Percentiles rank a stretch among this genome's conserved stretches.
phyloP scores from a whole-genome alignment of 2,329 filamentous ascomycete species.

The Atkinsonella texensis region DNA sequence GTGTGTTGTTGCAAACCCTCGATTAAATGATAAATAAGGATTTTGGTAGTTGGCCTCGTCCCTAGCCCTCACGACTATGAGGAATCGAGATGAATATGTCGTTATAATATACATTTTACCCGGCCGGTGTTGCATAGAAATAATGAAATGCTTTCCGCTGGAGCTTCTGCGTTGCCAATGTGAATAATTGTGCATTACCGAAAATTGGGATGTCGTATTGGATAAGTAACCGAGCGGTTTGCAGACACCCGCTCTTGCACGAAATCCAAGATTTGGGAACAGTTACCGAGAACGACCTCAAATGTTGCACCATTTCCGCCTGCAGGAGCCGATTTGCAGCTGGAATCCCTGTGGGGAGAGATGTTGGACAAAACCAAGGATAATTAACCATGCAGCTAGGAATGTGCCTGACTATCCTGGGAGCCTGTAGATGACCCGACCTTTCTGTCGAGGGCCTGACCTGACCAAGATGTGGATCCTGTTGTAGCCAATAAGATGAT shows the following conservation, averaged over 20 bases:
- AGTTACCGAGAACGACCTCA: not conserved
- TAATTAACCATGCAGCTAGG: not conserved
- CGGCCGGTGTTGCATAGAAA: not conserved
- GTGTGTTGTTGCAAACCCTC: no score
- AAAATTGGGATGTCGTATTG: not conserved
- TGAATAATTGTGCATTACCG: not conserved
- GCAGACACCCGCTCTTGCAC: slow-evolving; percentile 1
- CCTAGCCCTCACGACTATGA: no score
- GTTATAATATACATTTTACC: not conserved
- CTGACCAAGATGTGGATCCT: no score
- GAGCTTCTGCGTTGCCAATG: not conserved
- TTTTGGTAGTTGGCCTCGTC: no score
- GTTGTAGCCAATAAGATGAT: no score
- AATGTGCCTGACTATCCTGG: no score
- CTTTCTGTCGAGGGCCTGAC: no score
- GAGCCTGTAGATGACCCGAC: no score
- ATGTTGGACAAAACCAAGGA: not conserved
- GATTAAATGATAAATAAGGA: no score
- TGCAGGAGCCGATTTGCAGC: slow-evolving; percentile 4
- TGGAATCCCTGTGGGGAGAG: not conserved
- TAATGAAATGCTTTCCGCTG: not conserved
- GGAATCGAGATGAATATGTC: no score
- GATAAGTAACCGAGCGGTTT: not conserved
- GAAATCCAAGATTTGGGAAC: not conserved
- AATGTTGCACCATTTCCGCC: slow-evolving; percentile 2